Evolutionary conservation across 257 asterid species (phyloP).

Genomic region (Primulina eburnea): DNA sequence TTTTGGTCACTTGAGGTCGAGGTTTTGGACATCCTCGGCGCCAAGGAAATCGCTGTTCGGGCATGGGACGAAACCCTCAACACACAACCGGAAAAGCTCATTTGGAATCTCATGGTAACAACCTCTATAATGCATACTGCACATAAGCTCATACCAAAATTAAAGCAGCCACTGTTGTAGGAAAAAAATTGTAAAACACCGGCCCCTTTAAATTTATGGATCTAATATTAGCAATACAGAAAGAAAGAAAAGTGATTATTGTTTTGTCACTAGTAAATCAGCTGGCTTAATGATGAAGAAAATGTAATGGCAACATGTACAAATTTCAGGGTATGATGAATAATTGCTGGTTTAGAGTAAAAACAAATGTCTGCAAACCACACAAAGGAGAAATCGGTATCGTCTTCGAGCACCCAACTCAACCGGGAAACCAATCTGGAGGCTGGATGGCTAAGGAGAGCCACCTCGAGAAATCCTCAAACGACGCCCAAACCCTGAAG

Average conservation of each 20-base stretch:
- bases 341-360: slow-evolving; percentile 91
- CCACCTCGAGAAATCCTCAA: slow-evolving; percentile 52
- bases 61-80: slow-evolving; percentile 95
- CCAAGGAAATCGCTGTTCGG: slow-evolving; percentile 81
- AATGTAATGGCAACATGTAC: too few species aligned
- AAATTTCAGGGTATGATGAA: slow-evolving; percentile 87
- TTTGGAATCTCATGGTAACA: slow-evolving; percentile 88
- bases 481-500: slow-evolving; percentile 44
- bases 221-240: too few species aligned
- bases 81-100: slow-evolving; percentile 91
- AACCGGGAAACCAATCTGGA: slow-evolving; percentile 78
- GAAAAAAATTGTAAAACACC: too few species aligned
- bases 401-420: slow-evolving; percentile 92
- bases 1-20: slow-evolving; percentile 90
- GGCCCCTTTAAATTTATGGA: too few species aligned
- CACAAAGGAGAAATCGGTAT: slow-evolving; percentile 83
- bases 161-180: too few species aligned
- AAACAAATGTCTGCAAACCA: slow-evolving; percentile 72
- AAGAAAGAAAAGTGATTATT: too few species aligned
- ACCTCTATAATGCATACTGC: neutral
- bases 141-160: too few species aligned
- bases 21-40: slow-evolving; percentile 64
- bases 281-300: too few species aligned
- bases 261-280: too few species aligned
- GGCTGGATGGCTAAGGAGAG: slow-evolving; percentile 98